phyloP scores from a whole-genome alignment of 176 grass and related monocot genomes.

The bread wheat (Triticum aestivum) region DNA sequence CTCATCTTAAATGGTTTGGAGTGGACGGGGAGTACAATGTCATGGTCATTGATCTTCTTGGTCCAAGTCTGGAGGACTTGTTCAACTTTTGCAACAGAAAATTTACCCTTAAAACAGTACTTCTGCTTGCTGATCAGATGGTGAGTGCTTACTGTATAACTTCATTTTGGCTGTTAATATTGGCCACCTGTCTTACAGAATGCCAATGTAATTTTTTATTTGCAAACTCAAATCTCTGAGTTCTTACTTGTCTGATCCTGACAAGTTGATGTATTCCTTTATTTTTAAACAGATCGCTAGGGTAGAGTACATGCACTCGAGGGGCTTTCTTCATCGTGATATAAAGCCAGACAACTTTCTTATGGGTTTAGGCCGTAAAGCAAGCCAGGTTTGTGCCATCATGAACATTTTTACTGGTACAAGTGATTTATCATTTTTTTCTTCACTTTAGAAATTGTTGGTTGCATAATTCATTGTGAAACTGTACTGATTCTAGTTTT shows the following conservation, averaged over 20 bases:
- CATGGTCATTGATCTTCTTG: conserved; percentile 97
- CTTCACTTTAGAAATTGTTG: background rate
- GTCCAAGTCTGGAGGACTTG: conserved; percentile 79
- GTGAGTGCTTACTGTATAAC: conserved; percentile 16
- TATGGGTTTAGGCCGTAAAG: conserved; percentile 78
- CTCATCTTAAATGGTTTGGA: conserved; percentile 83
- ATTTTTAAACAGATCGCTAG: conserved; percentile 64
- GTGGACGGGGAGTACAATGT: conserved; percentile 93
- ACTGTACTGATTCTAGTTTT: conserved; percentile 20
- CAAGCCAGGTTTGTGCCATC: conserved; percentile 66
- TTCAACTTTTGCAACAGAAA: conserved; percentile 88
- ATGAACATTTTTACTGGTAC: conserved; percentile 9
- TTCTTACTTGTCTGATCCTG: background rate
- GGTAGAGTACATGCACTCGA: conserved; percentile 92
- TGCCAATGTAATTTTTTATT: conserved; percentile 6
- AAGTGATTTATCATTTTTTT: background rate
- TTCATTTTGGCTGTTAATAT: conserved; percentile 9
- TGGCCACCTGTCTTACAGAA: background rate
- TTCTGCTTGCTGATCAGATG: conserved; percentile 88
- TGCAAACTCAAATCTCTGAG: background rate
- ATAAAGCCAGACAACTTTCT: conserved; percentile 95
- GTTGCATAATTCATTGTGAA: conserved; percentile 8
- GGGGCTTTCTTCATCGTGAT: conserved; percentile 95
- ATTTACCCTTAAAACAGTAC: conserved; percentile 89
- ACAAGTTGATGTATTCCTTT: conserved; percentile 1